These are phyloP conservation scores for Aurantiochytrium sp. DNA, from an alignment of 108 stramenopile genomes.

Conservation along the genomic window DNA sequence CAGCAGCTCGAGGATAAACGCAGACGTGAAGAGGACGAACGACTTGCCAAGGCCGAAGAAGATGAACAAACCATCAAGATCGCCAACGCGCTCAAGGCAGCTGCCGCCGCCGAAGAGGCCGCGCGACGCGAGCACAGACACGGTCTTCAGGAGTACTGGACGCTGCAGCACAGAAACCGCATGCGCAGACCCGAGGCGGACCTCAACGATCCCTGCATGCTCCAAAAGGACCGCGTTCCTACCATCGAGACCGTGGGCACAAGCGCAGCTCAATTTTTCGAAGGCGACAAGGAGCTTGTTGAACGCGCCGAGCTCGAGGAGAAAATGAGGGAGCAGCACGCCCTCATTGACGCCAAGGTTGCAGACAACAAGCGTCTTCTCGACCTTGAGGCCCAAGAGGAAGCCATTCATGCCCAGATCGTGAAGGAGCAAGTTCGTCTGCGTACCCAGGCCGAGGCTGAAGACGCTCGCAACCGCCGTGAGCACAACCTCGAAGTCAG, in stretches of 20 bases:
- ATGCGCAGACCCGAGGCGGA: not conserved
- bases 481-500: not conserved
- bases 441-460: not conserved
- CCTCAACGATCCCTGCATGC: not conserved
- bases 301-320: not conserved
- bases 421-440: not conserved
- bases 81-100: not conserved
- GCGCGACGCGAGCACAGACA: not conserved
- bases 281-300: not conserved
- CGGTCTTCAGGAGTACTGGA: not conserved
- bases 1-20: not conserved
- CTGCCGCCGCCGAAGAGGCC: not conserved
- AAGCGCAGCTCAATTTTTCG: not conserved
- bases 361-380: not conserved
- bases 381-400: not conserved
- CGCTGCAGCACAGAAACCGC: not conserved
- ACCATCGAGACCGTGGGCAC: not conserved
- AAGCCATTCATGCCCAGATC: not conserved
- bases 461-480: not conserved
- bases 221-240: not conserved
- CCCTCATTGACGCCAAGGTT: not conserved
- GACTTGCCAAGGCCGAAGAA: not conserved
- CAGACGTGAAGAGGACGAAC: not conserved
- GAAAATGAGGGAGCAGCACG: not conserved
- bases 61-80: not conserved